Evolutionary conservation across 1,139 yeast genomes (phyloP), one percentile per base, ranked within the genome.

Genomic region (Protomyces macrosporus): DNA sequence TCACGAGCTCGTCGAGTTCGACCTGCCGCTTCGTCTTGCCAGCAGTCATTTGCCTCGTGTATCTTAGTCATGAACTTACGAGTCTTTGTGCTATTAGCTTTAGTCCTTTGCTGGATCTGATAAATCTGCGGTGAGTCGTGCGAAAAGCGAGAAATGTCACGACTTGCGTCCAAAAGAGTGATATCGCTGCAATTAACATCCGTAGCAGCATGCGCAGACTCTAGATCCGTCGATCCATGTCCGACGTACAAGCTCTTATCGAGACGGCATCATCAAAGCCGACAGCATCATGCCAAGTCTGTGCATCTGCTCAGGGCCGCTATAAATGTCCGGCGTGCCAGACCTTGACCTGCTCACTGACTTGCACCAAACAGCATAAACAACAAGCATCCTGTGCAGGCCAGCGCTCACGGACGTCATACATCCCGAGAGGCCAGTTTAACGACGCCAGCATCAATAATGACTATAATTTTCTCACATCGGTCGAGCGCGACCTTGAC

Each of bases 241-340:
- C 23, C 23, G 23, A 23, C 23, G 23, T 2, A 23, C 23, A 23
- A 23, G 23, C 23, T 23, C 23, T 2, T 37, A 37, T 37, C n/a
- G 42, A 39, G n/a, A 14, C 10, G 40, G 40, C 12, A 39, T 3
- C 7, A 12, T 14, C 9, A 23, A 14, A 9, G 53, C 14, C 37
- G 36, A 30, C n/a, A 2, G 23, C 16, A 3, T 7, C 7, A 7
- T 60, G 63, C 14, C 40, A 56, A 6, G 34, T 45, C 39, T 60
- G 63, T 14, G 30, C 35, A 5, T 36, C 6, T 23, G 54, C 33
- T 6, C 53, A 53, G 16, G 58, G 79, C 65, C 88, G 85, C 71
- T 91, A 91, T 73, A 84, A 81, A n/a, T 91, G 98, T 73, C 97
- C 98, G 0, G 86, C 87, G 9, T 91, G 98, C 72, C 77, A 76